Evolutionary conservation across 306 rosid species (phyloP).

Genomic region (Corylus avellana): DNA sequence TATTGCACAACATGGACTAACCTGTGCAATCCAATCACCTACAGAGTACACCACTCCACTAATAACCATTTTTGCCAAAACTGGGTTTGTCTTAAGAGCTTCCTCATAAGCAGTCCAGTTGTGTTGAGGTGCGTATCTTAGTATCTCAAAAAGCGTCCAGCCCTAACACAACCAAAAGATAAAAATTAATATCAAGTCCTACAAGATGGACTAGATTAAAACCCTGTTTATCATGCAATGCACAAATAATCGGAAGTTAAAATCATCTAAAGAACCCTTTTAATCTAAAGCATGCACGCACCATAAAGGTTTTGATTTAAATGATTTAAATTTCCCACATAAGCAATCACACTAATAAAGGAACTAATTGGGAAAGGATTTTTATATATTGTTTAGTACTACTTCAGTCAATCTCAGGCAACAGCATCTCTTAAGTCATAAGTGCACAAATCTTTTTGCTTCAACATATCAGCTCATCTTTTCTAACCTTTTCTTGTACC

Average conservation of each 20-base stretch:
- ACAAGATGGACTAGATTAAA: slow-evolving; percentile 6
- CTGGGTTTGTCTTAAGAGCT: slow-evolving; percentile 91
- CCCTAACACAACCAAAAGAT: slow-evolving; percentile 48
- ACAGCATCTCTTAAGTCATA: slow-evolving; percentile 3
- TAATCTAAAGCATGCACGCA: background rate
- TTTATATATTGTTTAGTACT: background rate
- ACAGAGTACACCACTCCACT: slow-evolving; percentile 93
- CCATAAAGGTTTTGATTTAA: background rate
- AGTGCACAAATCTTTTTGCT: slow-evolving; percentile 2
- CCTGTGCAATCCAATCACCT: slow-evolving; percentile 99
- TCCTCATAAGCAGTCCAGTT: slow-evolving; percentile 97
- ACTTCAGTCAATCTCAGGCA: slow-evolving; percentile 1
- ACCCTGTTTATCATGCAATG: slow-evolving; percentile 1
- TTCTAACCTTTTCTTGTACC: background rate
- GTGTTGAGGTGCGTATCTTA: slow-evolving; percentile 92
- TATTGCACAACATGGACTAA: slow-evolving; percentile 24
- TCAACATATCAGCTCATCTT: background rate
- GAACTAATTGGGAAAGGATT: background rate
- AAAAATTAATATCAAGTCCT: slow-evolving; percentile 13
- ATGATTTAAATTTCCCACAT: background rate
- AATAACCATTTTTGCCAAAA: slow-evolving; percentile 93
- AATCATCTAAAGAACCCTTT: background rate
- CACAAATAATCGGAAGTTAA: background rate
- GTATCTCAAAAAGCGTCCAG: slow-evolving; percentile 89
- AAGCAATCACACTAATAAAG: background rate